Percentiles rank a stretch among this genome's conserved stretches.
phyloP scores from a whole-genome alignment of 2,329 filamentous ascomycete genomes.

The Setomelanomma holmii region DNA sequence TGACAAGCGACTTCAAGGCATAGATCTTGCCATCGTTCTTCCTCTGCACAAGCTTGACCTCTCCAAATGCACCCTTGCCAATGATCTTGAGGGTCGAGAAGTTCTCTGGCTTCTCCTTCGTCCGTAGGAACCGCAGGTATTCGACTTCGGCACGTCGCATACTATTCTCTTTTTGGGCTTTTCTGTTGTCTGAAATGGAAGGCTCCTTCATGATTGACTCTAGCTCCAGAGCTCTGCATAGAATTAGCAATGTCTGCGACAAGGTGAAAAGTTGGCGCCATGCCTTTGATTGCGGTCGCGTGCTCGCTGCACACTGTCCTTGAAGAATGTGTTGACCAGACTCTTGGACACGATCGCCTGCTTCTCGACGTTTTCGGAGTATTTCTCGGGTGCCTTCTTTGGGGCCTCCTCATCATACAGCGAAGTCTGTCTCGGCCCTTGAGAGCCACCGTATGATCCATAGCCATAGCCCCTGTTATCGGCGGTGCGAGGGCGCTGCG shows the following conservation, averaged over 20 bases:
- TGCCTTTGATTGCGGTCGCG: constrained; percentile 94
- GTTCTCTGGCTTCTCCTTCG: constrained; percentile 91
- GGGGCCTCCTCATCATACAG: constrained; percentile 73
- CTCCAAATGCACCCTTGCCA: constrained; percentile 97
- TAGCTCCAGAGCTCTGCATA: constrained; percentile 82
- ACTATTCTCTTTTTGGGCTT: constrained; percentile 83
- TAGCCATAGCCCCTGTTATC: constrained; percentile 69
- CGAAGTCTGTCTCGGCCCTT: constrained; percentile 66
- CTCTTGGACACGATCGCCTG: constrained; percentile 70
- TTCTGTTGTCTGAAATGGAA: constrained; percentile 74
- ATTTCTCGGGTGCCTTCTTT: constrained; percentile 80
- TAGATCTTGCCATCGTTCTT: constrained; percentile 97
- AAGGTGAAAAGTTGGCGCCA: neutral
- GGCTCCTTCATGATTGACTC: constrained; percentile 84
- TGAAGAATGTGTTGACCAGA: constrained; percentile 83
- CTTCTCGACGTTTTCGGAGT: constrained; percentile 85
- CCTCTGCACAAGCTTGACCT: constrained; percentile 96
- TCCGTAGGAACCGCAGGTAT: constrained; percentile 92
- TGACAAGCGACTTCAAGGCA: constrained; percentile 96
- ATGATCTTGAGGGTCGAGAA: constrained; percentile 98
- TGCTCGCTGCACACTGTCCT: constrained; percentile 95
- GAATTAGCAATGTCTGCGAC: constrained; percentile 23
- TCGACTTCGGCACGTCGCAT: constrained; percentile 88
- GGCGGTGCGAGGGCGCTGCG: constrained; percentile 84
- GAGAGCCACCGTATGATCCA: constrained; percentile 71